phyloP scores from a whole-genome alignment of 805 yeast genomes.

The Lipomyces lipofer region DNA sequence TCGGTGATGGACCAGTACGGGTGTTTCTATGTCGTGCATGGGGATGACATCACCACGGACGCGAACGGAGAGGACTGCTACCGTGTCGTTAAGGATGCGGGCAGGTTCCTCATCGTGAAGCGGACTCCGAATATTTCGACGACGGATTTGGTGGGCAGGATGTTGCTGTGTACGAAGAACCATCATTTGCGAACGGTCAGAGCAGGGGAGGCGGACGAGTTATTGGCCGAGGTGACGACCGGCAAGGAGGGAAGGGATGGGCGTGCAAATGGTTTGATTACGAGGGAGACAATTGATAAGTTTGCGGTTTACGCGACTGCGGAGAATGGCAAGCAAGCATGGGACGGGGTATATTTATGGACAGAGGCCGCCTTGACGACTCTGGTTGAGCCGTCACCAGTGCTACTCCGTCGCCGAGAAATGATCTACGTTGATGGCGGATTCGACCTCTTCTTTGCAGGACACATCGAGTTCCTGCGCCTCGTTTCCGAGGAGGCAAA shows the following conservation, averaged over 20 bases:
- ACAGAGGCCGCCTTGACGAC: conserved; percentile 40
- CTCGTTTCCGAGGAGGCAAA: conserved; percentile 47
- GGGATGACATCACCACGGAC: conserved; percentile 96
- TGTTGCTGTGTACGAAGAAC: conserved; percentile 60
- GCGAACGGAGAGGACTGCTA: conserved; percentile 95
- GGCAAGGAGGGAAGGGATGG: no score
- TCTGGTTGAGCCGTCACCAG: conserved; percentile 30
- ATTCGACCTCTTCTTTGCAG: conserved; percentile 91
- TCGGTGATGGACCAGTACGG: conserved; percentile 67
- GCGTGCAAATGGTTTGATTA: conserved; percentile 35
- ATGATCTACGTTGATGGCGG: conserved; percentile 72
- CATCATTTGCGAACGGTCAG: conserved; percentile 54
- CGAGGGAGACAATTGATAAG: conserved; percentile 44
- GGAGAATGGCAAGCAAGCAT: conserved; percentile 56
- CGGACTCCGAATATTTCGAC: conserved; percentile 93
- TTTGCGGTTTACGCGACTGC: conserved; percentile 62
- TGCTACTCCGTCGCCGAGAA: conserved; percentile 13
- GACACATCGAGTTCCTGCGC: conserved; percentile 76
- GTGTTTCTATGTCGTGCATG: conserved; percentile 94
- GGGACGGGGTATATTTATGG: conserved; percentile 58
- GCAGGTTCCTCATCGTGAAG: conserved; percentile 87
- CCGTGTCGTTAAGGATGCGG: conserved; percentile 74
- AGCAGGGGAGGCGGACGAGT: conserved; percentile 14
- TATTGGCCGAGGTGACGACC: neutral
- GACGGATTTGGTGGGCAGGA: conserved; percentile 89